Base-by-base conservation (phyloP, 2,329 filamentous ascomycete genomes). In the Nigrograna mackinnonii region DNA sequence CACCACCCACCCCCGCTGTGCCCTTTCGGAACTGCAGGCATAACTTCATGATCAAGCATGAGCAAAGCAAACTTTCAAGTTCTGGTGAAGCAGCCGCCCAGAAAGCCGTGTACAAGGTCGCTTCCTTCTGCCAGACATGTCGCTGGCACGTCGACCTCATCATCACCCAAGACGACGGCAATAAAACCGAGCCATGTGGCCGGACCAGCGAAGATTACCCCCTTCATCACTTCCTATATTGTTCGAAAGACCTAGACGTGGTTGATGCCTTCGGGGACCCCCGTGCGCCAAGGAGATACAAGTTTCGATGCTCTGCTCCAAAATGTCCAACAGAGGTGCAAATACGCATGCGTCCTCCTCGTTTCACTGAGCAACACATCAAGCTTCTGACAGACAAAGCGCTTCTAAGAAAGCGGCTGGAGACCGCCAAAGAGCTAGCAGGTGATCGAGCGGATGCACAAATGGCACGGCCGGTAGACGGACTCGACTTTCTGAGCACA, bases 111-210 rank as follows among this genome's bases (percentile, higher is more conserved):
- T 83, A 79, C 59, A 81, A 76, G 51, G 71, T 85, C 20, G 78
- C 83, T 13, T 75, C 82, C 3, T 76, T 82, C 50, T 89, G 85
- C 64, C 67, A 73, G 42, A 73, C 71, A 45, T 89, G 85, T 60
- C 78, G 81, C 38, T 75, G 76, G 56, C 84, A 88, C 64, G 69
- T 86, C 32, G 76, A 83, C 50, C 60, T 88, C 17, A 68, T 69
- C 9, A 73, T 85, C 22, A 74, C 78, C 45, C 70, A 68, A 19
- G 55, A 57, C 11, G 60, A 70, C n/a, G 62, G 59, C 35, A 64
- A 64, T 22, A 64, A 58, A 37, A 58, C 60, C 31, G 43, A 47
- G 21, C 67, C 74, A 5, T 80, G 77, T 52, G 76, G 44, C 5
- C 48, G 42, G 24, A 42, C 78, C 3, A 75, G 71, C 39, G 46